Evolutionary conservation across 2,329 filamentous ascomycete species (phyloP).

Genomic region (Xylariomycetidae sp.): DNA sequence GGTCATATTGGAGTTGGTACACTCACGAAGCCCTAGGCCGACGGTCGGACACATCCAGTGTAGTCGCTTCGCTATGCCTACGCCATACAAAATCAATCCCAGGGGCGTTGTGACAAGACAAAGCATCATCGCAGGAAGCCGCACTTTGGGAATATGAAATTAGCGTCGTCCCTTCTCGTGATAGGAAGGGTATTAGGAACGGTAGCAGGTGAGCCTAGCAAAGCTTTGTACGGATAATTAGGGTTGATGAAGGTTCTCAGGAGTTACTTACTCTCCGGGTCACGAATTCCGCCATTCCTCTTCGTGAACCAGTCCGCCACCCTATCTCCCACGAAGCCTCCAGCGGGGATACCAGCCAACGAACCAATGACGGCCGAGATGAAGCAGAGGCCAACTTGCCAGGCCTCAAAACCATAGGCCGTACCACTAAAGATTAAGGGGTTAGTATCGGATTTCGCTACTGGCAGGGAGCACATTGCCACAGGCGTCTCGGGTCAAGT

Average conservation of each 20-base stretch:
- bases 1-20: no score
- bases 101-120: slow-evolving; percentile 47
- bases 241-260: no score
- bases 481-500: no score
- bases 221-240: no score
- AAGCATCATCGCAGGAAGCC: slow-evolving; percentile 48
- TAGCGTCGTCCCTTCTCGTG: no score
- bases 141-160: no score
- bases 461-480: no score
- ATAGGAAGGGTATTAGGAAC: no score
- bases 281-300: slow-evolving; percentile 50
- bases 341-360: slow-evolving; percentile 43
- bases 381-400: slow-evolving; percentile 48
- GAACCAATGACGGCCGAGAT: slow-evolving; percentile 43
- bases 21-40: slow-evolving; percentile 47
- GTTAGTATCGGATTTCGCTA: no score
- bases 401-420: slow-evolving; percentile 41
- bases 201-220: no score
- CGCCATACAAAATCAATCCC: slow-evolving; percentile 40
- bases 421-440: no score
- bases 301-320: slow-evolving; percentile 44
- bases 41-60: slow-evolving; percentile 55
- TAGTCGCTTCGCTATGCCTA: slow-evolving; percentile 39
- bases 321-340: slow-evolving; percentile 43
- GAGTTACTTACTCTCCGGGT: no score